These are phyloP conservation scores for Cercospora zeina DNA, from an alignment of 2,329 filamentous ascomycete species.

Conservation along the genomic window DNA sequence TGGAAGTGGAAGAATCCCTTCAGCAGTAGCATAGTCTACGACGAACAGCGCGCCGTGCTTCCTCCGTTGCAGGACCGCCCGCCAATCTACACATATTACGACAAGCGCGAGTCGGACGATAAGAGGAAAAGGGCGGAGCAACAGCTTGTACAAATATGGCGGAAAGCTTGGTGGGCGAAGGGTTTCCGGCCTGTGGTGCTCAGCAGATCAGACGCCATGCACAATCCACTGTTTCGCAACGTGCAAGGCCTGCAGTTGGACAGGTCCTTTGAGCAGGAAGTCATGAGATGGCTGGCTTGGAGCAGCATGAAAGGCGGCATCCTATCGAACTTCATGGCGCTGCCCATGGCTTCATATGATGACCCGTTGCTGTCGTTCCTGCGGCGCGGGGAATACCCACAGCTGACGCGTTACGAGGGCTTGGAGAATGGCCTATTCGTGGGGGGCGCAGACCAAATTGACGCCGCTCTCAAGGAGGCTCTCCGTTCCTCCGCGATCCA, in stretches of 20 bases:
- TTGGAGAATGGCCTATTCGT: slow-evolving; percentile 72
- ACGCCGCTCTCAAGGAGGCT: slow-evolving; percentile 46
- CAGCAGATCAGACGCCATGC: slow-evolving; percentile 75
- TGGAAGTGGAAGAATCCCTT: slow-evolving; percentile 92
- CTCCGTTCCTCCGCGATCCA: slow-evolving; percentile 56
- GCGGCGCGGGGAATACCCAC: slow-evolving; percentile 71
- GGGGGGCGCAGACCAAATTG: slow-evolving; percentile 59
- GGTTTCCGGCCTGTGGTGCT: slow-evolving; percentile 86
- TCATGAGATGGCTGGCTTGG: slow-evolving; percentile 90
- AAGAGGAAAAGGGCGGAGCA: slow-evolving; percentile 71
- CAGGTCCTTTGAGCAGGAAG: slow-evolving; percentile 63
- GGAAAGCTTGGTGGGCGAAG: slow-evolving; percentile 91
- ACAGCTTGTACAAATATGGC: slow-evolving; percentile 79
- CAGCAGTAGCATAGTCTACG: slow-evolving; percentile 74
- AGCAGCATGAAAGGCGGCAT: slow-evolving; percentile 84
- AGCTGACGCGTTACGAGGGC: slow-evolving; percentile 71
- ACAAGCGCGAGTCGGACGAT: slow-evolving; percentile 62
- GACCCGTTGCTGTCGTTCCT: slow-evolving; percentile 72
- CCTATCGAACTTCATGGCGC: slow-evolving; percentile 72
- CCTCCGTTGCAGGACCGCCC: slow-evolving; percentile 71
- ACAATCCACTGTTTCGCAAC: slow-evolving; percentile 74
- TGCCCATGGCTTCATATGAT: slow-evolving; percentile 78
- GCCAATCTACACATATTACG: slow-evolving; percentile 89
- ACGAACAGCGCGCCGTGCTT: slow-evolving; percentile 79
- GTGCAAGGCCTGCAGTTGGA: slow-evolving; percentile 65